Percentiles rank a stretch among this genome's conserved stretches.
These are phyloP conservation scores for Fusarium bulbicola DNA, from an alignment of 2,329 filamentous ascomycete species.

Conservation along the genomic window DNA sequence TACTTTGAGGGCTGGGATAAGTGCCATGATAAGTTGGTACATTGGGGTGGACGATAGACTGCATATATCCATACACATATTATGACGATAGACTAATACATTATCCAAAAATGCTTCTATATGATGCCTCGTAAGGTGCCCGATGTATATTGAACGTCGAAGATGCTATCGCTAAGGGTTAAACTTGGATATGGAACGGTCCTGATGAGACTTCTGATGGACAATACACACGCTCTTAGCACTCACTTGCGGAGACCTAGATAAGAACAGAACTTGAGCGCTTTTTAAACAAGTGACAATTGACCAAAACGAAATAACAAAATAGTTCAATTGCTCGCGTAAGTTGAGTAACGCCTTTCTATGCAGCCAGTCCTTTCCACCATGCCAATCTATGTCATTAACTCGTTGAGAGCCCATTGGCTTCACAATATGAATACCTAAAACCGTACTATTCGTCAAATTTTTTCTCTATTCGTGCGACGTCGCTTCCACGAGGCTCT, in stretches of 20 bases:
- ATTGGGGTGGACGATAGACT: slow-evolving; percentile 29
- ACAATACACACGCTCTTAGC: not conserved
- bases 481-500: not conserved
- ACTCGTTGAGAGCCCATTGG: not conserved
- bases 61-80: not conserved
- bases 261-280: not conserved
- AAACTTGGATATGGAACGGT: accelerated
- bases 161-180: not conserved
- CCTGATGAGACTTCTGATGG: not conserved
- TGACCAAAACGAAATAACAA: accelerated
- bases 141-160: accelerated
- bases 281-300: accelerated
- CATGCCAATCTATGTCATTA: not conserved
- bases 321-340: not conserved
- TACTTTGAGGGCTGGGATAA: slow-evolving; percentile 33
- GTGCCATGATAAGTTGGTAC: slow-evolving; percentile 20
- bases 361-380: not conserved
- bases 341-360: not conserved
- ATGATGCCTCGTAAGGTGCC: accelerated
- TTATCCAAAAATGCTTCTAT: not conserved
- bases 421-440: too few species aligned
- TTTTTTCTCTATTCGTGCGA: not conserved
- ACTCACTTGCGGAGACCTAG: not conserved
- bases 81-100: slow-evolving; percentile 12
- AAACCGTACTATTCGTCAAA: too few species aligned